These are phyloP conservation scores for Phyllosticta citribraziliensis DNA, from an alignment of 2,329 filamentous ascomycete genomes.

Conservation along the genomic window DNA sequence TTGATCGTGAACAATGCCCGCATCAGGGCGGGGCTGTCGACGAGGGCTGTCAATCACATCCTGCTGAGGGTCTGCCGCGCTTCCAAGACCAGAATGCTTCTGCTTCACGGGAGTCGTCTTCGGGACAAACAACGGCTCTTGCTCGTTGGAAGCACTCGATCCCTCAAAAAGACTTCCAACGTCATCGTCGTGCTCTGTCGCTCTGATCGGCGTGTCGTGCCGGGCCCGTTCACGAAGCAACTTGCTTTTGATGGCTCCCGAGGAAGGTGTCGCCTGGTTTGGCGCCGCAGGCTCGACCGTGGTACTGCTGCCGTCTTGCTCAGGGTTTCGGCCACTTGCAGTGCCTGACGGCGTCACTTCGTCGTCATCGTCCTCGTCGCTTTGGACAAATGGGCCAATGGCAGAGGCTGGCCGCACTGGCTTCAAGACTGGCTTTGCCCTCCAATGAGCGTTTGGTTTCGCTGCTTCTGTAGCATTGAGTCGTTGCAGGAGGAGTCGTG, in stretches of 20 bases:
- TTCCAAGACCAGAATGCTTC: not conserved
- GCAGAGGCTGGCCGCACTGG: too few species aligned
- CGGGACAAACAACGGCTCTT: not conserved
- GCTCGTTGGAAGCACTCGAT: not conserved
- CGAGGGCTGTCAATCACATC: not conserved
- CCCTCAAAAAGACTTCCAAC: not conserved
- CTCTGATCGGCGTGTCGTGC: not conserved
- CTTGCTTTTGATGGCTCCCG: not conserved
- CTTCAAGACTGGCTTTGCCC: too few species aligned
- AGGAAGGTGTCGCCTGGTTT: not conserved
- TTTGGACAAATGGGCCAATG: too few species aligned
- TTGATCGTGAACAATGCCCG: not conserved
- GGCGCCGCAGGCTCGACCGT: not conserved
- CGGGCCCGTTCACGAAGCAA: not conserved
- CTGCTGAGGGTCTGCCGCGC: not conserved
- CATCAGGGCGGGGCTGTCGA: not conserved
- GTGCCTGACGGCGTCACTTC: not conserved
- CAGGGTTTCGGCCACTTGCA: not conserved
- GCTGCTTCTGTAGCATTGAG: not conserved
- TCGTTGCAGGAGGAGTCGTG: not conserved
- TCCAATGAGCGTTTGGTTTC: not conserved
- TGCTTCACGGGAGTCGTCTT: not conserved
- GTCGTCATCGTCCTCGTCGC: too few species aligned
- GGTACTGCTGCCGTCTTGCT: not conserved
- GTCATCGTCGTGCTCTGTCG: not conserved